Evolutionary conservation across 331 rosid genomes (phyloP).

Genomic region (Saraca asoca): DNA sequence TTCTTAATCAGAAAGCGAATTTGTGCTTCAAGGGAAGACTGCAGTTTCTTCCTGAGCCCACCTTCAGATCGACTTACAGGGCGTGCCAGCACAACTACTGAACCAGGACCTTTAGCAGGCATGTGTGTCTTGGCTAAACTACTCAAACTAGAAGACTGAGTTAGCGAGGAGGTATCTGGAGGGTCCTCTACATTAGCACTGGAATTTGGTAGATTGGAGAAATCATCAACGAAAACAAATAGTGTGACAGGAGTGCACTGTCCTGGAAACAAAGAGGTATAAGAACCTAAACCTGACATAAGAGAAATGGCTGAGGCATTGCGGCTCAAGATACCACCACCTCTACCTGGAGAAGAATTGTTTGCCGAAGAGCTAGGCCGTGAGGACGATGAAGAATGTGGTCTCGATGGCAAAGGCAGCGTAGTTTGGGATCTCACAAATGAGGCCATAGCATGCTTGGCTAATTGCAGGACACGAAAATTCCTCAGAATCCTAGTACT

Average conservation of each 20-base stretch:
- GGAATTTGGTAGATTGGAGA: slow-evolving; percentile 54
- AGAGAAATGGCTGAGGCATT: slow-evolving; percentile 66
- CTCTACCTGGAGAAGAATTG: slow-evolving; percentile 69
- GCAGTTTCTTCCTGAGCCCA: slow-evolving; percentile 77
- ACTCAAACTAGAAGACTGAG: slow-evolving; percentile 59
- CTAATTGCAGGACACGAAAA: slow-evolving; percentile 78
- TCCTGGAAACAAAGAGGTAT: slow-evolving; percentile 91
- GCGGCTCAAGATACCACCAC: slow-evolving; percentile 63
- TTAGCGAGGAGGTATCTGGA: slow-evolving; percentile 51
- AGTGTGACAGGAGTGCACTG: slow-evolving; percentile 86
- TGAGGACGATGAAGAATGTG: slow-evolving; percentile 50
- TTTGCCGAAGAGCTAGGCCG: slow-evolving; percentile 48
- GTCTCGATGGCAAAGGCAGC: slow-evolving; percentile 50
- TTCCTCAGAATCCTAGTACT: slow-evolving; percentile 66
- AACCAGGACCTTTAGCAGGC: slow-evolving; percentile 71
- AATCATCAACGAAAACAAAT: slow-evolving; percentile 78
- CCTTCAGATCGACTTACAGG: slow-evolving; percentile 82
- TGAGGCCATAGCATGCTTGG: slow-evolving; percentile 80
- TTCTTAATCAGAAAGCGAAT: slow-evolving; percentile 81
- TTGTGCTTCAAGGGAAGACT: slow-evolving; percentile 84
- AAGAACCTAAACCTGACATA: slow-evolving; percentile 91
- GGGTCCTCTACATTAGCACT: slow-evolving; percentile 62
- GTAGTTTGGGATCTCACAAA: slow-evolving; percentile 55
- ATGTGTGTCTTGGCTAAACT: slow-evolving; percentile 56
- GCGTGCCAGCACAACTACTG: slow-evolving; percentile 87